These are phyloP conservation scores for Pecoramyces ruminantium DNA, from an alignment of 192 early-diverging fungal genomes.

Conservation along the genomic window DNA sequence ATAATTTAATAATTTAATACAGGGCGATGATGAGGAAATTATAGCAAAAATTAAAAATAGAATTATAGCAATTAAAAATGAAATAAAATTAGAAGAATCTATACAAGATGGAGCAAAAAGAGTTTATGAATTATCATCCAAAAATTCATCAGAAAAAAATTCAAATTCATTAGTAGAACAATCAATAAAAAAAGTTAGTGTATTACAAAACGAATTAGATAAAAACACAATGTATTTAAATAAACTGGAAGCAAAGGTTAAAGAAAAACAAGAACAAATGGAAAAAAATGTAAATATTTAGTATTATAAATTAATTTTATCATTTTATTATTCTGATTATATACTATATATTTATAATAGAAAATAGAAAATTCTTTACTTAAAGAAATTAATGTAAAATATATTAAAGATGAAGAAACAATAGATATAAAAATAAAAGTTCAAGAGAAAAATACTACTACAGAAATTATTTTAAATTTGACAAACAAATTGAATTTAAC, in stretches of 20 bases:
- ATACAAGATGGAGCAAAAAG: background rate
- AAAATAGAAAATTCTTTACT: background rate
- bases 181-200: background rate
- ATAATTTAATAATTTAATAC: too few relatives aligned
- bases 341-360: background rate
- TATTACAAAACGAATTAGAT: background rate
- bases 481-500: background rate
- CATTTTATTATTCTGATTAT: too few relatives aligned
- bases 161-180: background rate
- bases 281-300: background rate
- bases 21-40: background rate
- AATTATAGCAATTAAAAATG: background rate
- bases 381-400: background rate
- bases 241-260: background rate
- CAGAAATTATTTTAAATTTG: background rate
- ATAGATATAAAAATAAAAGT: background rate
- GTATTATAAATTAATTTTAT: too few relatives aligned
- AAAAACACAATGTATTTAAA: background rate
- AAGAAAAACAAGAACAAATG: background rate
- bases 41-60: background rate
- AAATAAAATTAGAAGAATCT: background rate
- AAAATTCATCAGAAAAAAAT: background rate
- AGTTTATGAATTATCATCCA: background rate
- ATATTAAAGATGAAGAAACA: background rate
- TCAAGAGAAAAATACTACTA: background rate